Percentiles rank a stretch among this genome's conserved stretches.
These are phyloP conservation scores for Trichopus zeylanicus DNA, from an alignment of 116 monocot species.

Conservation along the genomic window DNA sequence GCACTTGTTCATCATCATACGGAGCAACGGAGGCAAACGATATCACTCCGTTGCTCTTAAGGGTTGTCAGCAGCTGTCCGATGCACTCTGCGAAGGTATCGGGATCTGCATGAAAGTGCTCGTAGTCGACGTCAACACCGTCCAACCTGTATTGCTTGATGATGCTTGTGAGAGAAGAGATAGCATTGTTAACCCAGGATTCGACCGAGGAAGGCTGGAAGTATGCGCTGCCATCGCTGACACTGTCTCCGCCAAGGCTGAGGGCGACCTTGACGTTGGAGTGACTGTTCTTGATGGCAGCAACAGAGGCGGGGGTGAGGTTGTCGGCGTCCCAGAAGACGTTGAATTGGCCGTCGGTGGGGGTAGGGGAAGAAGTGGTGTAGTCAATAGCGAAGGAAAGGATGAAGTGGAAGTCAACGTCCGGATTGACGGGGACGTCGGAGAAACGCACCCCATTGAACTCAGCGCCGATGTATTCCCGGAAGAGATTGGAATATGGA, in stretches of 20 bases:
- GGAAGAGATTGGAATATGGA: slow-evolving; percentile 5
- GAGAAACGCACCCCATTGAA: slow-evolving; percentile 9
- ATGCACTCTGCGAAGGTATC: slow-evolving; percentile 10
- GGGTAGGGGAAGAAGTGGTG: background rate
- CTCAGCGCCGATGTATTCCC: slow-evolving; percentile 2
- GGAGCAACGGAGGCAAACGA: slow-evolving; percentile 18
- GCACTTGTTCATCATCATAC: slow-evolving; percentile 3
- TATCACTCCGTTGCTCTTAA: slow-evolving; percentile 10
- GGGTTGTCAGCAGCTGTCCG: slow-evolving; percentile 4
- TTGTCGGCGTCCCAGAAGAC: slow-evolving; percentile 10
- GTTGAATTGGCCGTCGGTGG: slow-evolving; percentile 12
- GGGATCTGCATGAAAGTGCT: slow-evolving; percentile 9
- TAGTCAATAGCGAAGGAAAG: slow-evolving; percentile 10
- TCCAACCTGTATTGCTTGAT: slow-evolving; percentile 4
- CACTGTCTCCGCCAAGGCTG: slow-evolving; percentile 11
- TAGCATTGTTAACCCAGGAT: slow-evolving; percentile 10
- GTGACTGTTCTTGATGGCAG: background rate
- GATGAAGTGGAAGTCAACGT: slow-evolving; percentile 11
- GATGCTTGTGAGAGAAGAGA: slow-evolving; percentile 8
- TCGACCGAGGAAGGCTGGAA: slow-evolving; percentile 7
- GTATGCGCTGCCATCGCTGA: background rate
- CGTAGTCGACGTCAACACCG: slow-evolving; percentile 13
- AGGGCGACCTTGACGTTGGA: slow-evolving; percentile 8
- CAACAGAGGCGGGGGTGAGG: slow-evolving; percentile 1
- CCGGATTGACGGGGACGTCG: slow-evolving; percentile 3